Conservation (phyloP, 1,284 basidiomycete species). For the Ustilago tritici region DNA sequence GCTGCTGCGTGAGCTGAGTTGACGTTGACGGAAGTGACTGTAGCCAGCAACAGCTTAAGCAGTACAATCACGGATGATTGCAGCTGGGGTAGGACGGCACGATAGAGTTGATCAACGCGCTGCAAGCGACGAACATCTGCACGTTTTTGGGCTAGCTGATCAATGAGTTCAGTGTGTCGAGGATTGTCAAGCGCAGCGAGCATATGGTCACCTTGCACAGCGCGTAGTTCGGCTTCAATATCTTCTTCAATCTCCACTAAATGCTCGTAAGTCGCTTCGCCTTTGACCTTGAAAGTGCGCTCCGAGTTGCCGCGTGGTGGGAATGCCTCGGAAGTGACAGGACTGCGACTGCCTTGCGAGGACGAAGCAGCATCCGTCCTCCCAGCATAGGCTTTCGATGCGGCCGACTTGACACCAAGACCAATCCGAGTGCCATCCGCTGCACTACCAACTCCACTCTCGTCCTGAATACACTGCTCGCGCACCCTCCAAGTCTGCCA, state of each 20-base stretch:
- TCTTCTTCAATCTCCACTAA: conserved; percentile 60
- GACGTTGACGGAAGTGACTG: conserved; percentile 65
- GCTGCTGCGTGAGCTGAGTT: conserved; percentile 65
- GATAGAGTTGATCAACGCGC: conserved; percentile 64
- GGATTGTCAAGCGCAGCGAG: conserved; percentile 63
- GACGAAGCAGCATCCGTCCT: conserved; percentile 50
- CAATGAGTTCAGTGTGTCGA: conserved; percentile 44
- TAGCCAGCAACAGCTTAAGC: conserved; percentile 67
- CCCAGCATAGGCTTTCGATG: conserved; percentile 28
- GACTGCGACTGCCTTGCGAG: conserved; percentile 58
- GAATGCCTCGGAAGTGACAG: conserved; percentile 52
- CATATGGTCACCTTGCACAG: conserved; percentile 58
- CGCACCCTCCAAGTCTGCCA: conserved; percentile 95
- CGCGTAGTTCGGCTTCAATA: conserved; percentile 51
- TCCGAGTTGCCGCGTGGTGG: conserved; percentile 28
- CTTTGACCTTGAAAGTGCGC: conserved; percentile 52
- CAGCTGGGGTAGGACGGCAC: conserved; percentile 59
- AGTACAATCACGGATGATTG: conserved; percentile 68
- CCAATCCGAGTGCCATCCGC: conserved; percentile 56
- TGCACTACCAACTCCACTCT: conserved; percentile 87
- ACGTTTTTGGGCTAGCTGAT: conserved; percentile 54
- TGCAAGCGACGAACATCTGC: conserved; percentile 62
- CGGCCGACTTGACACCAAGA: conserved; percentile 39
- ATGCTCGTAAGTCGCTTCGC: conserved; percentile 61
- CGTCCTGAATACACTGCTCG: conserved; percentile 92